Evolutionary conservation across 1,139 yeast genomes (phyloP).

Genomic region (Hyphopichia fennica): DNA sequence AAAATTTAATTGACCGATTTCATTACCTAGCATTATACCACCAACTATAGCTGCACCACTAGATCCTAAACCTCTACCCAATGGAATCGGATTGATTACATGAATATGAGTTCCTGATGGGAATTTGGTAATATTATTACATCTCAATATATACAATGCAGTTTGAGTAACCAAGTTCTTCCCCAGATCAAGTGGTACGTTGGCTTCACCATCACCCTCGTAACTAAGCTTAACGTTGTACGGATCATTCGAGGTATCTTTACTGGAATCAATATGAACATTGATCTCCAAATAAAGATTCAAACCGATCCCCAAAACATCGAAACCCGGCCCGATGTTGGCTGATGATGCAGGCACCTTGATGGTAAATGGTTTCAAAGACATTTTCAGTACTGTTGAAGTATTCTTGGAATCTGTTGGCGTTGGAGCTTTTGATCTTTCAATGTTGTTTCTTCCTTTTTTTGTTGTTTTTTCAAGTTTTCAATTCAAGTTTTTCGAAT

Average conservation of each 20-base stretch:
- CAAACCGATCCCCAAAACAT: conserved; percentile 90
- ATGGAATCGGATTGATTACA: conserved; percentile 87
- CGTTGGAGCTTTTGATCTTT: no score
- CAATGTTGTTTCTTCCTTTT: no score
- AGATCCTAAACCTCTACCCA: conserved; percentile 96
- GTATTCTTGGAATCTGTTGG: neutral
- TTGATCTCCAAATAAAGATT: conserved; percentile 67
- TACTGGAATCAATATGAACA: conserved; percentile 60
- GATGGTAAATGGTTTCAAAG: conserved; percentile 25
- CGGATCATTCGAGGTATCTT: conserved; percentile 55
- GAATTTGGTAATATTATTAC: conserved; percentile 71
- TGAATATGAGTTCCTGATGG: conserved; percentile 83
- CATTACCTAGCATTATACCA: conserved; percentile 90
- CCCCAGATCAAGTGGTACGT: conserved; percentile 76
- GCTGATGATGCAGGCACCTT: conserved; percentile 97
- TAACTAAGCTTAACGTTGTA: conserved; percentile 71
- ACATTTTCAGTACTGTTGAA: neutral
- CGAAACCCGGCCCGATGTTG: conserved; percentile 97
- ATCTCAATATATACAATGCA: conserved; percentile 85
- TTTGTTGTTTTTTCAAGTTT: neutral
- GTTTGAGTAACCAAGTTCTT: conserved; percentile 87
- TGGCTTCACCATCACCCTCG: conserved; percentile 72
- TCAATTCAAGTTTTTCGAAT: no score
- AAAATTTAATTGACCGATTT: conserved; percentile 70
- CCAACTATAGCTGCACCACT: conserved; percentile 99